Evolutionary conservation across 2,329 filamentous ascomycete species (phyloP).

Genomic region (Colletotrichum navitas): DNA sequence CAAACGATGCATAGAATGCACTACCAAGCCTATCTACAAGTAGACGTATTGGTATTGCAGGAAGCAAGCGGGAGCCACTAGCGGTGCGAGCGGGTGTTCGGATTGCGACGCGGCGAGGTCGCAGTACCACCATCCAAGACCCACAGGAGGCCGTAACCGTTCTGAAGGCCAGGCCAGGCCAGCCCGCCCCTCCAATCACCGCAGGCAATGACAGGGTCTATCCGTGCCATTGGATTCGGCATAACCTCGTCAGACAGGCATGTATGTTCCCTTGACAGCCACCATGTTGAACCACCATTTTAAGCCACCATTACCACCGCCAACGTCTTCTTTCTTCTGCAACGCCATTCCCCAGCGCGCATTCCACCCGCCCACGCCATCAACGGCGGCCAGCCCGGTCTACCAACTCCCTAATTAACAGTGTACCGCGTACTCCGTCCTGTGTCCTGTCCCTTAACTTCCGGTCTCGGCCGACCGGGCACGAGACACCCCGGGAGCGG

Average conservation of each 20-base stretch:
- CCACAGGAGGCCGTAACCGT: not conserved
- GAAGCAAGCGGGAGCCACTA: conserved; percentile 31
- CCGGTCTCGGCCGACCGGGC: conserved; percentile 6
- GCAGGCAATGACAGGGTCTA: too few relatives aligned
- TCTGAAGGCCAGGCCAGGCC: too few relatives aligned
- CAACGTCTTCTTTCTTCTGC: conserved; percentile 22
- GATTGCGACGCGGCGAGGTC: conserved; percentile 26
- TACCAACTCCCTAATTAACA: not conserved
- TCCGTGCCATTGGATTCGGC: too few relatives aligned
- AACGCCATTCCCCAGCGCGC: conserved; percentile 3
- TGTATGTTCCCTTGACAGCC: conserved; percentile 20
- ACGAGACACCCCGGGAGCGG: not conserved
- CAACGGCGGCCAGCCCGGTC: conserved; percentile 21
- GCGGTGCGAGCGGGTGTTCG: conserved; percentile 35
- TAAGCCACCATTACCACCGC: not conserved
- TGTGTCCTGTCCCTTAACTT: conserved; percentile 12
- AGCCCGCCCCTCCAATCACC: not conserved
- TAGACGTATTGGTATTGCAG: conserved; percentile 8
- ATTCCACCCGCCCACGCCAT: conserved; percentile 27
- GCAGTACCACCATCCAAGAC: conserved; percentile 14
- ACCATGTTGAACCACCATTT: too few relatives aligned
- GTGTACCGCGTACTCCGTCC: not conserved
- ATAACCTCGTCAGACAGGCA: not conserved
- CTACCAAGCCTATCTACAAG: too few relatives aligned
- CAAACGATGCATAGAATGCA: conserved; percentile 2